Base-by-base conservation (phyloP, 2,329 filamentous ascomycete genomes). In the Geosmithia flava region DNA sequence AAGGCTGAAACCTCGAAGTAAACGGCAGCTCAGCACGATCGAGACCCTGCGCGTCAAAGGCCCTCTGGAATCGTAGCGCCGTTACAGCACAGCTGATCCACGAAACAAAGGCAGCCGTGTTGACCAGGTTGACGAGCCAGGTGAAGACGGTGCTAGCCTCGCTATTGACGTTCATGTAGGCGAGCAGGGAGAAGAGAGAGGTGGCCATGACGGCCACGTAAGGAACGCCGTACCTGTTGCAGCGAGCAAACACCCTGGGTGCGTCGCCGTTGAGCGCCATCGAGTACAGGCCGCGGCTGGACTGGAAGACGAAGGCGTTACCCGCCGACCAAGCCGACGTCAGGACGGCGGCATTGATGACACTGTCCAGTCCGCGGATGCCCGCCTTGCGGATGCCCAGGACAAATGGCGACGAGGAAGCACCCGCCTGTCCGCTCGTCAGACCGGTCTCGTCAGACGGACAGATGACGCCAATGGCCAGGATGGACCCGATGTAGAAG, bases 281-380 rank as follows among this genome's bases (percentile, higher is more conserved):
- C 0, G 74, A 69, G 59, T 78, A 80, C n/a, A 81, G 67, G 11
- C 78, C 59, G 19, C 78, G 64, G 0, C 75, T 71, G 0, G 74
- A 76, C 1, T 74, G 74, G 54, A 78, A 81, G 1, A 81, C 61
- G 16, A 73, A 75, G 49, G 78, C 74, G 54, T 81, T 81, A 6
- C 73, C 76, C 0, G 78, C 77, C 3, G 72, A 76, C 48, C 79
- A 40, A 11, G 49, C 45, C 15, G 49, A 44, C n/a, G 42, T 45
- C 15, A 50, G 17, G 16, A 81, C 72, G 7, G 78, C 71, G 2
- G 74, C 78, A 59, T 85, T 85, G 69, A 86, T 80, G 52, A 86
- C 75, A 20, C 71, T 74, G 20, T 80, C 79, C 15, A 85, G 70
- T 2, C 74, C 74, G 2, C 61, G 58, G 43, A 87, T 76, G 44